Percentiles rank a stretch among this genome's conserved stretches.
Conservation (phyloP, 1,139 yeast species). For the Pichia sp. region DNA sequence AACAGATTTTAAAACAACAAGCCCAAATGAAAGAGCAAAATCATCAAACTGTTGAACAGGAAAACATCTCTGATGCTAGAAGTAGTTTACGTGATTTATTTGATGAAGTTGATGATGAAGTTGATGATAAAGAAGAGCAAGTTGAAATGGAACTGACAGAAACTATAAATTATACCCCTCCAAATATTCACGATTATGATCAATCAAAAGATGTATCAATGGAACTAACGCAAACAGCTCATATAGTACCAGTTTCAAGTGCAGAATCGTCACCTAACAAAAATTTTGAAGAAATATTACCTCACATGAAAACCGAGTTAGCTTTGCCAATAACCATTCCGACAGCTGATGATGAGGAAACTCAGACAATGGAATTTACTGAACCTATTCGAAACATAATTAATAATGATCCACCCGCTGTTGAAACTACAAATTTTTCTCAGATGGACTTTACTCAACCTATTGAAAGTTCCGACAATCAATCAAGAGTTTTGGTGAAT, state of each 20-base stretch:
- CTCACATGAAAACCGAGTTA: background rate
- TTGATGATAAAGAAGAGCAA: background rate
- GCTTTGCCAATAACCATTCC: background rate
- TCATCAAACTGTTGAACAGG: background rate
- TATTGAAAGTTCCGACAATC: background rate
- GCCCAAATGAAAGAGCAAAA: constrained; percentile 7
- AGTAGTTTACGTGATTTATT: constrained; percentile 13
- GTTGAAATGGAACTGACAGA: constrained; percentile 20
- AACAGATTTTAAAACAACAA: constrained; percentile 16
- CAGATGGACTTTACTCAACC: constrained; percentile 1
- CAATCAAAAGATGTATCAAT: constrained; percentile 2
- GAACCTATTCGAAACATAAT: background rate
- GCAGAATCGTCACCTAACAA: background rate
- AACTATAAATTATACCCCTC: background rate
- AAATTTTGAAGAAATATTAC: background rate
- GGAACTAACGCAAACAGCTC: constrained; percentile 4
- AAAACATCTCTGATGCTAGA: background rate
- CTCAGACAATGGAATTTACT: constrained; percentile 12
- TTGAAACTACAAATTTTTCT: background rate
- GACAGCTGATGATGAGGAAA: background rate
- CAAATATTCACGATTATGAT: background rate
- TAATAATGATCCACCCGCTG: background rate
- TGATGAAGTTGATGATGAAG: constrained; percentile 10
- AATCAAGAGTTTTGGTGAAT: background rate
- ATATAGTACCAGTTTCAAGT: background rate